Evolutionary conservation across 371 early-diverging fungal species (phyloP), one percentile per base, ranked within the genome.

Genomic region (Mucor lusitanicus): DNA sequence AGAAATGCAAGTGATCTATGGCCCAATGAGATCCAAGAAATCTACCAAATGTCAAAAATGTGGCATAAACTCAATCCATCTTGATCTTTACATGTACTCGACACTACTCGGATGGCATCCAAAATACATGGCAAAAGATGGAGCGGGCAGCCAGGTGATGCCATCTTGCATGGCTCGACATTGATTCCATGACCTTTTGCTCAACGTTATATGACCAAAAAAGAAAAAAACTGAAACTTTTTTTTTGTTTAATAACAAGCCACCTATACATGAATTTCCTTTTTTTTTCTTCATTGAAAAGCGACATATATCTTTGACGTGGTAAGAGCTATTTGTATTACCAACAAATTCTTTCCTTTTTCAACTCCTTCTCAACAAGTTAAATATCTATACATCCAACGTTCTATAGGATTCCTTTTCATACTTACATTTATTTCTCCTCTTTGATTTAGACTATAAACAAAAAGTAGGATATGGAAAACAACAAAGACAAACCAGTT

Each of bases 351-450:
- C 37, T 58, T 58, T 63, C 39, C 50, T 58, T 63, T 68, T 63
- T 39, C 58, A 68, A 68, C 68, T 68, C 68, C 68, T 63, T 68
- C 58, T 63, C 13, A 68, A 68, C 62, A 68, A 46, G 54, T 53
- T 27, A 63, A 54, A 37, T 56, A 56, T 56, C 30, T 63, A 62
- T 40, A 63, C 54, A 61, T 23, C 17, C 23, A 48, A 61, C 23
- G 46, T 27, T 59, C 27, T 39, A 50, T 65, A 59, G n/a, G 50
- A 32, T 65, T 65, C 48, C 30, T 44, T 44, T 61, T 39, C 25
- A 40, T 59, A 39, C 25, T 37, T 40, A 39, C 27, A 21, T 17
- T 33, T 23, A 44, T 46, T 48, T 48, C 25, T 23, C 46, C 59
- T 46, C 30, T 46, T 40, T 53, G 37, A 44, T 25, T 37, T 32